Conservation (phyloP, 2,329 filamentous ascomycete species). For the Aspergillus sp. region DNA sequence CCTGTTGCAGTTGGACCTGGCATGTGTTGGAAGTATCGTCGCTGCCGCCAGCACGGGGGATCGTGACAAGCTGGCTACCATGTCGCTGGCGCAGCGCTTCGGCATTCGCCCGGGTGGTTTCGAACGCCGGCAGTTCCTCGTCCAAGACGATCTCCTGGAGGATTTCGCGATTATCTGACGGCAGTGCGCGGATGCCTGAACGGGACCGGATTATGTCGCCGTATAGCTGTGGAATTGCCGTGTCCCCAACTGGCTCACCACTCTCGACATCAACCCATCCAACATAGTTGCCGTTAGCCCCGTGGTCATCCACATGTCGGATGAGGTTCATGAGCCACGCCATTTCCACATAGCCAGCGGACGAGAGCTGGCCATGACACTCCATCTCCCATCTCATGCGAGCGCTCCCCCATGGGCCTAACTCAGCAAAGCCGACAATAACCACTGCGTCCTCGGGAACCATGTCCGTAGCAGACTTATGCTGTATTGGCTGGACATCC, state of each 20-base stretch:
- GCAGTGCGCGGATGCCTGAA: constrained; percentile 92
- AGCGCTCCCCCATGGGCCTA: constrained; percentile 86
- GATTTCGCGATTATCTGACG: constrained; percentile 95
- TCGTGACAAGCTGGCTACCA: constrained; percentile 93
- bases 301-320: constrained; percentile 91
- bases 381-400: constrained; percentile 99
- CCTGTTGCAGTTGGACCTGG: constrained; percentile 90
- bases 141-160: constrained; percentile 96
- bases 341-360: constrained; percentile 98
- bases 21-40: no score
- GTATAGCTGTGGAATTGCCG: constrained; percentile 94
- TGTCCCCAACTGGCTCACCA: constrained; percentile 91
- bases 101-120: constrained; percentile 92
- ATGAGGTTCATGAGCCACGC: constrained; percentile 99
- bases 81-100: constrained; percentile 96
- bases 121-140: constrained; percentile 93
- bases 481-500: constrained; percentile 84
- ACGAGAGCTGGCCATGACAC: constrained; percentile 87
- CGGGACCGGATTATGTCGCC: constrained; percentile 95
- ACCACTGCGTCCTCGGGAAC: constrained; percentile 97
- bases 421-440: constrained; percentile 87
- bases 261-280: constrained; percentile 94
- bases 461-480: constrained; percentile 84
- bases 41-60: constrained; percentile 87
- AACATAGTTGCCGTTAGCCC: constrained; percentile 93